These are phyloP conservation scores for Neurospora tetrasperma DNA, from an alignment of 495 filamentous ascomycete species.

Conservation along the genomic window DNA sequence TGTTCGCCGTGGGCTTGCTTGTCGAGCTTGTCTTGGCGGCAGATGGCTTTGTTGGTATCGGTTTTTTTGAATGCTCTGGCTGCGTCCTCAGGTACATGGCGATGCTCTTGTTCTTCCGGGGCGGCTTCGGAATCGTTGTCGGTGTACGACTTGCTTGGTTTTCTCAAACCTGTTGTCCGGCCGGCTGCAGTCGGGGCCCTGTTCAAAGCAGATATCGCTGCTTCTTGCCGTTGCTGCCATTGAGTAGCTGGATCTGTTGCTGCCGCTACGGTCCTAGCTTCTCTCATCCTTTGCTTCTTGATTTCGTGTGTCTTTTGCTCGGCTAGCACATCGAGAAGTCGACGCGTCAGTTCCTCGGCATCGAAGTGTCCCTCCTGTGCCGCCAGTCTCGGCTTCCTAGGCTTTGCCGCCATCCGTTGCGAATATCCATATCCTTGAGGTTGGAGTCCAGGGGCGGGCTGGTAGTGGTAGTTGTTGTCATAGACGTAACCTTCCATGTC, in stretches of 20 bases:
- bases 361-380: constrained; percentile 35
- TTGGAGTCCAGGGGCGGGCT: constrained; percentile 8
- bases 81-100: constrained; percentile 36
- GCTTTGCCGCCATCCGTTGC: constrained; percentile 9
- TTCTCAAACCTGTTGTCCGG: constrained; percentile 4
- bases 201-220: background rate
- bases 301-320: constrained; percentile 27
- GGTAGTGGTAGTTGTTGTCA: constrained; percentile 30
- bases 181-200: constrained; percentile 2
- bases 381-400: background rate
- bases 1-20: background rate
- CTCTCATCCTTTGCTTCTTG: constrained; percentile 6
- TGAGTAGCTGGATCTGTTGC: constrained; percentile 2
- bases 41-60: constrained; percentile 31
- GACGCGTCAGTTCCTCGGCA: constrained; percentile 37
- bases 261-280: background rate
- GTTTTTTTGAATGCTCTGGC: constrained; percentile 40
- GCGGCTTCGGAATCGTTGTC: constrained; percentile 10
- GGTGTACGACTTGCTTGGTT: constrained; percentile 5
- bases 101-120: constrained; percentile 14
- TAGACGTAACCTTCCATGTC: constrained; percentile 15
- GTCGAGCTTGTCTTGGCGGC: constrained; percentile 11
- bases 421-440: constrained; percentile 16
- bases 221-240: background rate
- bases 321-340: constrained; percentile 34